Evolutionary conservation across 2,329 filamentous ascomycete species (phyloP).

Genomic region (Paracamarosporium sp.): DNA sequence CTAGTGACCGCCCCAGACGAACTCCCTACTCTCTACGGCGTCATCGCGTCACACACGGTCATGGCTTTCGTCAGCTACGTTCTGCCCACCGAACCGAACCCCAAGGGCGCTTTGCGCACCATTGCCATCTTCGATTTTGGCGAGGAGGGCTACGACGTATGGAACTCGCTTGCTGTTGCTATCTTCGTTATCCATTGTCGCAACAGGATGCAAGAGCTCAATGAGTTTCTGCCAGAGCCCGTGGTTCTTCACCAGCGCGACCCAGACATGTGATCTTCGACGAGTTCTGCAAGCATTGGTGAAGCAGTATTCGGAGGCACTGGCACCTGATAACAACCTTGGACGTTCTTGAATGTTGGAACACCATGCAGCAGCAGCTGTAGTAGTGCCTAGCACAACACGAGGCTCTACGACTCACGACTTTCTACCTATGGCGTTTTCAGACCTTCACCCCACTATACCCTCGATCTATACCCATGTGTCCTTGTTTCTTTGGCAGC

Average conservation of each 20-base stretch:
- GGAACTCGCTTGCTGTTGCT: slow-evolving; percentile 65
- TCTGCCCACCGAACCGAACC: slow-evolving; percentile 37
- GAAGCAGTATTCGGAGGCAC: neutral
- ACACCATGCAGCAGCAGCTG: neutral
- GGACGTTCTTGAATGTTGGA: neutral
- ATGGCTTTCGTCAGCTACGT: slow-evolving; percentile 61
- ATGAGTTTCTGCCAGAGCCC: slow-evolving; percentile 40
- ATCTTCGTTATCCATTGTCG: slow-evolving; percentile 62
- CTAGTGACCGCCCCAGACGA: slow-evolving; percentile 25
- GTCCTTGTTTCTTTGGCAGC: neutral
- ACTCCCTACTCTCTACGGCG: slow-evolving; percentile 60
- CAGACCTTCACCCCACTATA: neutral
- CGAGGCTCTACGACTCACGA: neutral
- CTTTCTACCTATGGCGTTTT: neutral
- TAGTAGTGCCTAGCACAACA: neutral
- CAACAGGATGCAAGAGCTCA: slow-evolving; percentile 56
- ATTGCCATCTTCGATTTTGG: slow-evolving; percentile 63
- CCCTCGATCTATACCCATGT: slow-evolving; percentile 3
- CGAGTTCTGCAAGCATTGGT: neutral
- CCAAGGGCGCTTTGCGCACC: slow-evolving; percentile 40
- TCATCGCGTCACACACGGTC: slow-evolving; percentile 61
- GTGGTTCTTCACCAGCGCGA: slow-evolving; percentile 25
- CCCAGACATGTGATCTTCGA: slow-evolving; percentile 34
- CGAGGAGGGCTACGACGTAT: slow-evolving; percentile 62
- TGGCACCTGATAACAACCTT: neutral